Evolutionary conservation across 805 yeast genomes (phyloP).

Genomic region (Suhomyces kilbournensis): DNA sequence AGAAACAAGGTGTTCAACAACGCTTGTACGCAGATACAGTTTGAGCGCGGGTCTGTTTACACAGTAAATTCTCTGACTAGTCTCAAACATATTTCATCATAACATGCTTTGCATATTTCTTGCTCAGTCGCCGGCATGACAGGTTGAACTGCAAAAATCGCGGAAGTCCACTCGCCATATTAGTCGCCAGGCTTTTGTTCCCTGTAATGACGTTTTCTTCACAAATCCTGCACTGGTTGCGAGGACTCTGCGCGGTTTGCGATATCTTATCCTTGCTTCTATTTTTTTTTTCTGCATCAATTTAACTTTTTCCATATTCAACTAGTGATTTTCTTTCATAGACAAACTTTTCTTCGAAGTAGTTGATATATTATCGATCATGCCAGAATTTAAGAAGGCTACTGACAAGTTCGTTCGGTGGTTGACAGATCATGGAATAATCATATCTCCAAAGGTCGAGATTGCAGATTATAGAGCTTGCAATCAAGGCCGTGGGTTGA

Average conservation of each 20-base stretch:
- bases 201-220: not conserved
- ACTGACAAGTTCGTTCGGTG: conserved; percentile 20
- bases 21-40: not conserved
- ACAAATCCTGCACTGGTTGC: not conserved
- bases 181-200: not conserved
- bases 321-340: not conserved
- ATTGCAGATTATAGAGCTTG: conserved; percentile 57
- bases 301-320: not conserved
- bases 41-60: not conserved
- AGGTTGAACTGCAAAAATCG: not conserved
- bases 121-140: not conserved
- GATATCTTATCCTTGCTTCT: not conserved
- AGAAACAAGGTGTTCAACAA: no score
- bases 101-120: not conserved
- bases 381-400: not conserved
- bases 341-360: not conserved
- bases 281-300: not conserved
- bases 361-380: not conserved
- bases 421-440: conserved; percentile 34
- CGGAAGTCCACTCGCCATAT: not conserved
- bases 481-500: conserved; percentile 75
- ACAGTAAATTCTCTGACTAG: not conserved
- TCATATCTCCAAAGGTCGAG: conserved; percentile 53
- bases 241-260: not conserved
- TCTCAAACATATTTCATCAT: not conserved